Base-by-base conservation (phyloP, 2,329 filamentous ascomycete genomes). In the Pseudocercospora ulei region DNA sequence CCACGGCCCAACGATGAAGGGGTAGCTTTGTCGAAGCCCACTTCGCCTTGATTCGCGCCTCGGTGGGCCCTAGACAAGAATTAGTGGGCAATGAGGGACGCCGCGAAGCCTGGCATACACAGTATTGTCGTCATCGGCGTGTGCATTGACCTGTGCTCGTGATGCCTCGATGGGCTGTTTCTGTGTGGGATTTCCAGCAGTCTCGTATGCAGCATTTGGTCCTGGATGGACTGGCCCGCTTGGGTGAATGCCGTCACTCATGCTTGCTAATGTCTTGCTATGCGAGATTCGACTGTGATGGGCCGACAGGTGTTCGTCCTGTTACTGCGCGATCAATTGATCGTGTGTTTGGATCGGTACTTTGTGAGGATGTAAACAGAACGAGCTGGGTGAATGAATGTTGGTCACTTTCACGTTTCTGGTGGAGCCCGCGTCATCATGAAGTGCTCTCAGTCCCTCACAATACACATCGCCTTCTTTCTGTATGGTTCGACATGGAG, bases 121-220 rank as follows among this genome's bases (percentile, higher is more conserved):
- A 33, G 41, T 29, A 35, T 46, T 41, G 23, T 47, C 39, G 5
- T 44, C 43, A 47, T 59, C 53, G 38, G 60, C 38, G 44, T 51
- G 37, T n/a, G 63, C 56, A 41, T 66, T 62, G 37, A 50, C 39
- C 4, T 53, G 37, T 3, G 64, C 52, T 34, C 58, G 46, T 1
- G 44, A 30, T 24, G 56, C 35, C 44, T 70, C 67, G 33, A 54
- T 40, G 7, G 65, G 63, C 41, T 62, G 58, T 40, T 65, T 63
- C 14, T 57, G 49, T n/a, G 56, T 62, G 20, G 66, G 61, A 52
- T 71, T 71, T 46, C 62, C 64, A 2, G 62, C 54, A 2, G 65
- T 66, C 7, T 60, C 61, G 61, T 70, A 70, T 37, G 63, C 66
- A 50, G 66, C 57, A 43, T 61, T 38, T 18, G 58, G 56, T 31